phyloP scores from a whole-genome alignment of 495 filamentous ascomycete species.

The Podospora tetraspora region DNA sequence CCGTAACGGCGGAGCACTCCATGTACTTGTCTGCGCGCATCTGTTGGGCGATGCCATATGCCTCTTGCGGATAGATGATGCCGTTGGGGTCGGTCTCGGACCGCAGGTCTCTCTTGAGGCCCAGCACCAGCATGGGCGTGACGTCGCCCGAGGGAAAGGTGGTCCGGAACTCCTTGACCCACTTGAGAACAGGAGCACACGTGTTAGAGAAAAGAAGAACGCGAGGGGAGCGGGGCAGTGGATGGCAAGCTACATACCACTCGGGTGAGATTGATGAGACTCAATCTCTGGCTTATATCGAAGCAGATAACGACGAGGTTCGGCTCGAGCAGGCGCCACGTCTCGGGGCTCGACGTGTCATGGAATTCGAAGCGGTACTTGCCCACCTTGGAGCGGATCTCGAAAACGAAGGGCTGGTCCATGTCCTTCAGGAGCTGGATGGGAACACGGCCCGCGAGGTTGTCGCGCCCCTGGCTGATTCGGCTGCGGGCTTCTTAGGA shows the following conservation, averaged over 20 bases:
- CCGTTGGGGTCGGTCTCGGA: slow-evolving; percentile 57
- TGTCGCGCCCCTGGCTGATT: slow-evolving; percentile 41
- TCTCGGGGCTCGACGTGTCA: slow-evolving; percentile 69
- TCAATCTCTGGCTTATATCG: slow-evolving; percentile 64
- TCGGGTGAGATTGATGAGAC: slow-evolving; percentile 56
- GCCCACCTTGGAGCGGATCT: slow-evolving; percentile 55
- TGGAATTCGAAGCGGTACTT: slow-evolving; percentile 71
- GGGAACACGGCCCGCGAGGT: slow-evolving; percentile 30
- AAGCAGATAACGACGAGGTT: slow-evolving; percentile 75
- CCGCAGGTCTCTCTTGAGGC: slow-evolving; percentile 76
- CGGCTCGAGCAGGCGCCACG: slow-evolving; percentile 68
- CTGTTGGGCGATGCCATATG: slow-evolving; percentile 69
- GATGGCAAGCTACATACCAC: slow-evolving; percentile 41
- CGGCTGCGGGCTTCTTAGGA: slow-evolving; percentile 31
- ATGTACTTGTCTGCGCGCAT: slow-evolving; percentile 83
- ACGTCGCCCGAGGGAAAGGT: slow-evolving; percentile 55
- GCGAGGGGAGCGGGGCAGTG: not conserved
- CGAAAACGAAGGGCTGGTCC: slow-evolving; percentile 80
- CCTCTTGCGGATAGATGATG: slow-evolving; percentile 69
- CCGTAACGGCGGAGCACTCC: slow-evolving; percentile 85
- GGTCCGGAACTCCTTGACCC: slow-evolving; percentile 61
- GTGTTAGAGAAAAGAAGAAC: slow-evolving; percentile 1
- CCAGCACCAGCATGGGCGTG: slow-evolving; percentile 70
- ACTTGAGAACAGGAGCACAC: slow-evolving; percentile 40
- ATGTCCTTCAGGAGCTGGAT: slow-evolving; percentile 62